Conservation (phyloP, 2,329 filamentous ascomycete species). For the Neofusicoccum ribis region DNA sequence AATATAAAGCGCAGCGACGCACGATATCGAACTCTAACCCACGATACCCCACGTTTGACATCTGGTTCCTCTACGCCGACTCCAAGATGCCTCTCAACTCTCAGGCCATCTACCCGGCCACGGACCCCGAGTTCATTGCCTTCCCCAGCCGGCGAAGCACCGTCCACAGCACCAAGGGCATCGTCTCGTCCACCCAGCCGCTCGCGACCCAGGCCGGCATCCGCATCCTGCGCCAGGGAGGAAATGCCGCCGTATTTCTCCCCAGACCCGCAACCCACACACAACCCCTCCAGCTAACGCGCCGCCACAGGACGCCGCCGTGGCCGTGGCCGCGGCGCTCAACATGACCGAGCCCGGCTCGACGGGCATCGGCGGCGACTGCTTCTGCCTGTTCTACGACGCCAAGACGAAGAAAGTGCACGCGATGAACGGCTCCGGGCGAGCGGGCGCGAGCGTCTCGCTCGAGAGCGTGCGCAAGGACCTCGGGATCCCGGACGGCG, state of each 20-base stretch:
- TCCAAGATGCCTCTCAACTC: slow-evolving; percentile 49
- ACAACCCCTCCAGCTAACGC: not conserved
- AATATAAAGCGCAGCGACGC: no score
- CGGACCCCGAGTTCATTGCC: slow-evolving; percentile 57
- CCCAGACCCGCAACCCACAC: not conserved
- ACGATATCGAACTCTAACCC: not conserved
- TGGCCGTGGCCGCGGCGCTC: slow-evolving; percentile 87
- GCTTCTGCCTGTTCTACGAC: slow-evolving; percentile 94
- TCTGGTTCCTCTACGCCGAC: not conserved
- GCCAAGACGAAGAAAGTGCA: slow-evolving; percentile 78
- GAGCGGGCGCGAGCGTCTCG: slow-evolving; percentile 68
- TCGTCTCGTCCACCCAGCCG: slow-evolving; percentile 87
- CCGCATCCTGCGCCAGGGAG: slow-evolving; percentile 78
- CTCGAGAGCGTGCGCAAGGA: slow-evolving; percentile 70
- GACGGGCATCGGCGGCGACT: slow-evolving; percentile 94
- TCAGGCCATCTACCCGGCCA: slow-evolving; percentile 49
- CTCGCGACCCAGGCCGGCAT: slow-evolving; percentile 86
- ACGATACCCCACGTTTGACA: not conserved
- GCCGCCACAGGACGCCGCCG: slow-evolving; percentile 76
- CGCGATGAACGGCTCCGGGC: slow-evolving; percentile 91
- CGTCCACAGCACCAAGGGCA: slow-evolving; percentile 89
- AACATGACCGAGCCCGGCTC: slow-evolving; percentile 92
- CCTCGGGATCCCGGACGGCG: slow-evolving; percentile 63
- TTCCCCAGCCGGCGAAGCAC: slow-evolving; percentile 84
- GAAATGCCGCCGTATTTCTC: slow-evolving; percentile 77